A percentile compares a stretch with the other conserved stretches of the same genome.
These are phyloP conservation scores for Pneumocystis canis DNA, from an alignment of 1,139 yeast species.

Conservation along the genomic window DNA sequence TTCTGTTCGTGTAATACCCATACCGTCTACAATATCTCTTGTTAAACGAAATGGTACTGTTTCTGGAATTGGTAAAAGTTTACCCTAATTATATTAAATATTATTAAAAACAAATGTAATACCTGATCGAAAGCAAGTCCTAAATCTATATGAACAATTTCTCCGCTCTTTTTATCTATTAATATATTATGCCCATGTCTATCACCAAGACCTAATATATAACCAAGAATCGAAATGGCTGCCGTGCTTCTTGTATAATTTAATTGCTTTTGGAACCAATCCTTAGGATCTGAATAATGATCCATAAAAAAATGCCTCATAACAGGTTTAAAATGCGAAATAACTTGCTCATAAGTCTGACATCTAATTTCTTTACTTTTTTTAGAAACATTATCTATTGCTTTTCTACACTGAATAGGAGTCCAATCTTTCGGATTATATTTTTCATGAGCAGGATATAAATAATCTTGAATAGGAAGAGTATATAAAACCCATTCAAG, in stretches of 20 bases:
- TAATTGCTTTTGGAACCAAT: conserved; percentile 57
- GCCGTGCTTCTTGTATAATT: conserved; percentile 71
- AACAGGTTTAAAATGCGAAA: conserved; percentile 46
- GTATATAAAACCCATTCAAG: conserved; percentile 83
- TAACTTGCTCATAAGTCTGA: conserved; percentile 37
- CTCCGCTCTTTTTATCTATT: conserved; percentile 66
- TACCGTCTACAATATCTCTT: conserved; percentile 79
- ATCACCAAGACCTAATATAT: conserved; percentile 84
- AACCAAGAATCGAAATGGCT: conserved; percentile 71
- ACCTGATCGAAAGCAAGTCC: conserved; percentile 80
- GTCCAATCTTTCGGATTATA: conserved; percentile 33
- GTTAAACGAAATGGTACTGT: conserved; percentile 86
- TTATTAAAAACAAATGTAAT: conserved; percentile 1
- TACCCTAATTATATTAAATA: conserved; percentile 36
- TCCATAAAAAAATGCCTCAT: conserved; percentile 57
- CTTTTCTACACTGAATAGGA: conserved; percentile 44
- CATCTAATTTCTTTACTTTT: conserved; percentile 35
- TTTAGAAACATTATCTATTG: conserved; percentile 47
- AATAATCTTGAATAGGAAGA: conserved; percentile 50
- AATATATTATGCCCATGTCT: conserved; percentile 84
- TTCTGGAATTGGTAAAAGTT: conserved; percentile 71
- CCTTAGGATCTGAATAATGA: conserved; percentile 48
- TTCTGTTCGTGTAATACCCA: conserved; percentile 69
- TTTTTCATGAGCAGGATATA: conserved; percentile 41
- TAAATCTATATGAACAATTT: conserved; percentile 86